A percentile compares a stretch with the other conserved stretches of the same genome.
Conservation (phyloP, 164 flowering plant genomes). For the Aristolochia contorta region DNA sequence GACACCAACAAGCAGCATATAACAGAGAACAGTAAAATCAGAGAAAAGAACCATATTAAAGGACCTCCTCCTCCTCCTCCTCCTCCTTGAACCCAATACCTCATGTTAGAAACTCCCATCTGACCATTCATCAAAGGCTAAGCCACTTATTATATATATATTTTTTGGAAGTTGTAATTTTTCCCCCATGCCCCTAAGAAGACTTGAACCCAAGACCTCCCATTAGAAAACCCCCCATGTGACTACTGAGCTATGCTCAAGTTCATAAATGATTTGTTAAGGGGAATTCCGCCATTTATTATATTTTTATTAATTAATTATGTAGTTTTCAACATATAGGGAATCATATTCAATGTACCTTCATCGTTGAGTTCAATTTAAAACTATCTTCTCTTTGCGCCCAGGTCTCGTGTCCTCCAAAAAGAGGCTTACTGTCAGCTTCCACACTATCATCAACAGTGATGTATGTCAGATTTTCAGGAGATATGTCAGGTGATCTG, state of each 20-base stretch:
- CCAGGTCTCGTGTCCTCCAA: slow-evolving; percentile 92
- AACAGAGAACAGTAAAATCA: slow-evolving; percentile 4
- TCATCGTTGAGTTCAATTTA: slow-evolving; percentile 59
- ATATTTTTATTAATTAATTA: neutral
- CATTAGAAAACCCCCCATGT: no score
- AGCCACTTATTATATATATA: neutral
- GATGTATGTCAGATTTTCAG: slow-evolving; percentile 49
- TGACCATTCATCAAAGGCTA: no score
- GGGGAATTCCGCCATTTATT: no score
- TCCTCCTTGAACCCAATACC: no score
- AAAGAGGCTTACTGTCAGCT: slow-evolving; percentile 44
- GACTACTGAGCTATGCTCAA: no score
- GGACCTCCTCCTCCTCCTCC: no score
- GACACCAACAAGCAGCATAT: neutral
- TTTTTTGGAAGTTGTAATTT: no score
- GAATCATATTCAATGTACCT: slow-evolving; percentile 33
- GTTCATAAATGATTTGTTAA: no score
- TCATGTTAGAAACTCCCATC: no score
- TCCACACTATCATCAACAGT: slow-evolving; percentile 39
- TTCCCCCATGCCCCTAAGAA: no score
- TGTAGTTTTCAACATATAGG: no score
- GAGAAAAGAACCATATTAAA: neutral
- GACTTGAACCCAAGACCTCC: no score
- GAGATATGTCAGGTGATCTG: slow-evolving; percentile 45
- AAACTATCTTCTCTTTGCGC: slow-evolving; percentile 67